These are phyloP conservation scores for Zychaea mexicana DNA, from an alignment of 371 early-diverging fungal genomes.

Conservation along the genomic window DNA sequence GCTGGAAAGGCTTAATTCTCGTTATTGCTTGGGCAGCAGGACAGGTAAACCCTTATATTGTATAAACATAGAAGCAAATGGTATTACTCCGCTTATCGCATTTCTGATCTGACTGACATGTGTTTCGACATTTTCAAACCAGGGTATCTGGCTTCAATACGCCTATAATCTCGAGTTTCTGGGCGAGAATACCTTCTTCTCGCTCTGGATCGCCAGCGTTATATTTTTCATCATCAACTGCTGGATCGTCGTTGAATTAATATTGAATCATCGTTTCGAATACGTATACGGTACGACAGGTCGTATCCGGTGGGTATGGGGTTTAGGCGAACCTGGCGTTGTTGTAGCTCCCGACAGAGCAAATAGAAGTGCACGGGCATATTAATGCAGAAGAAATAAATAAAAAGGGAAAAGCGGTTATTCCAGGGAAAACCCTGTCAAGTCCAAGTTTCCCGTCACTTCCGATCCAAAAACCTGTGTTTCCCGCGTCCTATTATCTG, in stretches of 20 bases:
- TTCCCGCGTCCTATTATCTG: neutral
- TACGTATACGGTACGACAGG: constrained; percentile 55
- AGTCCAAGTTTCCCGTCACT: neutral
- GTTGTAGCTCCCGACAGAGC: neutral
- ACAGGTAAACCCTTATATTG: constrained; percentile 56
- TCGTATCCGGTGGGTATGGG: constrained; percentile 59
- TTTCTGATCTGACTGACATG: neutral
- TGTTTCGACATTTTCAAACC: neutral
- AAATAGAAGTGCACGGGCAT: neutral
- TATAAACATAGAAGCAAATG: neutral
- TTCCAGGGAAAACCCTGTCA: too few species aligned
- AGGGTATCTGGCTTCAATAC: constrained; percentile 83
- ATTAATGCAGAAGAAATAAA: neutral
- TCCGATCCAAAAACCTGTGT: neutral
- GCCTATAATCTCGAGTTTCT: constrained; percentile 89
- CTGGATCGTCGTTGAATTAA: constrained; percentile 70
- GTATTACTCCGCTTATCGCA: neutral
- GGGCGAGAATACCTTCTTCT: constrained; percentile 79
- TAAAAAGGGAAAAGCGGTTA: too few species aligned
- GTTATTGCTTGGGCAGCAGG: constrained; percentile 72
- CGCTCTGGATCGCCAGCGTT: constrained; percentile 73
- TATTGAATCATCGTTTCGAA: constrained; percentile 58
- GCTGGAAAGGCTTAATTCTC: constrained; percentile 62
- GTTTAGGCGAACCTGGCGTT: constrained; percentile 44
- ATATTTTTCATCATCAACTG: constrained; percentile 69